phyloP scores from a whole-genome alignment of 2,329 filamentous ascomycete species.

The Aspergillus versicolor region DNA sequence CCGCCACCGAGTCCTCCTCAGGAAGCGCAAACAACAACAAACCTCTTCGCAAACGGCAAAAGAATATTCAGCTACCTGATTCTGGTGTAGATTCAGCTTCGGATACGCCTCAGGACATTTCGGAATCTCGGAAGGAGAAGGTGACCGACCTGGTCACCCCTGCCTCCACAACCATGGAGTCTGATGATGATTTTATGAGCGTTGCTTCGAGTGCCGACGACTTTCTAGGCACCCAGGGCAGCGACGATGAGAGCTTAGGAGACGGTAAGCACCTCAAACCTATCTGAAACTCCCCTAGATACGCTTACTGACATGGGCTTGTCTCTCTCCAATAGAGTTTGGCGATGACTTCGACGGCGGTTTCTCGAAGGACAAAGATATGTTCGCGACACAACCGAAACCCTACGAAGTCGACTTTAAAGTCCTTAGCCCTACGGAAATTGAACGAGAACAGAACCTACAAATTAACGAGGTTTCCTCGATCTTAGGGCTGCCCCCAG shows the following conservation, averaged over 20 bases:
- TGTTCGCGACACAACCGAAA: conserved; percentile 68
- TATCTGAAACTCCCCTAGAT: neutral
- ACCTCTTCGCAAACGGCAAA: conserved; percentile 21
- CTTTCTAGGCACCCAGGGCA: conserved; percentile 66
- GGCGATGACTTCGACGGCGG: conserved; percentile 59
- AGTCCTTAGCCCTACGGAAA: conserved; percentile 75
- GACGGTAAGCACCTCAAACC: conserved; percentile 36
- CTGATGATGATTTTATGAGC: conserved; percentile 91
- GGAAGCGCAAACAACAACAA: conserved; percentile 15
- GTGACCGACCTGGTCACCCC: conserved; percentile 42
- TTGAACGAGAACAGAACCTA: conserved; percentile 79
- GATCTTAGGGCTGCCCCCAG: conserved; percentile 84
- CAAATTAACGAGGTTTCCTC: conserved; percentile 88
- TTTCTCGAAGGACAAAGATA: conserved; percentile 68
- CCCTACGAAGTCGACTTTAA: conserved; percentile 83
- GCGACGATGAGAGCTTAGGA: conserved; percentile 63
- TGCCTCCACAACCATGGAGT: conserved; percentile 71
- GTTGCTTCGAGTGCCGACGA: conserved; percentile 74
- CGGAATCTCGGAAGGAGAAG: conserved; percentile 21
- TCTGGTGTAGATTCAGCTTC: conserved; percentile 13
- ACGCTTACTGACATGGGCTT: conserved; percentile 4
- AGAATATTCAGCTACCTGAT: conserved; percentile 14
- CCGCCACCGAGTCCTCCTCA: conserved; percentile 23
- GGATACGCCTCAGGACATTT: conserved; percentile 11
- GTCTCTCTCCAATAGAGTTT: conserved; percentile 45